Conservation (phyloP, 2,329 filamentous ascomycete species). For the Aspergillus sojae region DNA sequence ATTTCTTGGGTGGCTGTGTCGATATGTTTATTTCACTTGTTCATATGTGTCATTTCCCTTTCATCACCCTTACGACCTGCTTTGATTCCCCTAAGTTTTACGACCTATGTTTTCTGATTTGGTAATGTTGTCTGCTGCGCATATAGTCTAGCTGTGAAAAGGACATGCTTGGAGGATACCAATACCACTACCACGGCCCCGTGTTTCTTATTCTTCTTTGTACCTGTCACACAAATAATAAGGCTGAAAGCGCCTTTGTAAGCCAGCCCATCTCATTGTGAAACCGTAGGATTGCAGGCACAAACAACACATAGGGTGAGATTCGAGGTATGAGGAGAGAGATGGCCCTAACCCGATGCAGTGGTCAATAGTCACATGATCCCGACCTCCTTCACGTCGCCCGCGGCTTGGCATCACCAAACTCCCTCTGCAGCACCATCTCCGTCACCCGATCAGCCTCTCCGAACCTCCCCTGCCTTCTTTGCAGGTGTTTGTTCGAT, state of each 20-base stretch:
- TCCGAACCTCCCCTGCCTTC: slow-evolving; percentile 23
- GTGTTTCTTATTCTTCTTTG: background rate
- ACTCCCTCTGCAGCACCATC: slow-evolving; percentile 35
- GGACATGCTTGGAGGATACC: background rate
- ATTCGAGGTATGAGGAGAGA: background rate
- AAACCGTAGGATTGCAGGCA: background rate
- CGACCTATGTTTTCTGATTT: background rate
- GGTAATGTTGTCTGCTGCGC: background rate
- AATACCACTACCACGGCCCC: background rate
- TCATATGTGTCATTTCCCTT: slow-evolving; percentile 4
- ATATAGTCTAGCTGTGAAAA: slow-evolving; percentile 2
- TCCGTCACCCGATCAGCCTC: slow-evolving; percentile 21
- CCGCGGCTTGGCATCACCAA: slow-evolving; percentile 44
- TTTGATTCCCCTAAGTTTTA: slow-evolving; percentile 26
- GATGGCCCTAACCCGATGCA: background rate
- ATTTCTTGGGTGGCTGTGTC: slow-evolving; percentile 22
- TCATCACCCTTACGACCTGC: slow-evolving; percentile 22
- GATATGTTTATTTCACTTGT: slow-evolving; percentile 19
- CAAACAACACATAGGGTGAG: background rate
- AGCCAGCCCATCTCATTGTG: background rate
- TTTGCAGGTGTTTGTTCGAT: slow-evolving; percentile 29
- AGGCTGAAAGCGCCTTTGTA: background rate
- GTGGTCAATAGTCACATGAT: slow-evolving; percentile 29
- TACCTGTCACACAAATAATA: background rate
- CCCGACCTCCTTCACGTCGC: slow-evolving; percentile 27